Base-by-base conservation (phyloP, 2,329 filamentous ascomycete genomes). In the Microcyclospora tardicrescens region DNA sequence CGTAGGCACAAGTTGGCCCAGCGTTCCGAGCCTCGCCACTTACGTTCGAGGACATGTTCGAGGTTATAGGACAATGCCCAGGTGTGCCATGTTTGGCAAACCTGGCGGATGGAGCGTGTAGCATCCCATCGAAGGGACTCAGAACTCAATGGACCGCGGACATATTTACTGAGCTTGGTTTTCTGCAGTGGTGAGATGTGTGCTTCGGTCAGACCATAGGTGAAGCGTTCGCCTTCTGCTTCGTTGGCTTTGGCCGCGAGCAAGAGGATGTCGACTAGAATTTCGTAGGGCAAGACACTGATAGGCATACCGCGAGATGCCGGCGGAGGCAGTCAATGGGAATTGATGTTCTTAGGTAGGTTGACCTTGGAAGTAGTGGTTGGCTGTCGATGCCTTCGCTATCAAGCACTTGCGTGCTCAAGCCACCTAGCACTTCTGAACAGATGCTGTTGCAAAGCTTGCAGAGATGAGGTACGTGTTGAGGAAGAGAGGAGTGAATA, bases 91-190 rank as follows among this genome's bases (percentile, higher is more conserved):
- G 53, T 49, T 39, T 59, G 59, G 56, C 66, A 70, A 19, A 70
- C 68, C 11, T 64, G 61, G 32, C 70, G 65, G 36, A 73, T 62
- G 12, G 63, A 57, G 27, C 60, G 55, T 16, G 66, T 67, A 28
- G 67, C 60, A 44, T 69, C 66, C 70, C 70, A 73, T 43, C 64
- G 63, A 35, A 71, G 57, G 37, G 67, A 61, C 51, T 72, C 68
- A 30, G 67, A 61, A 9, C 65, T 67, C 12, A 71, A 58, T 12
- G 66, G 65, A 10, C 69, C 70, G 43, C 68, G 62, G 41, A 73
- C 61, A 51, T 71, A 71, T 45, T 63, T 64, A 46, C 68, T 61
- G 37, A 70, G 57, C 31, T 60, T 57, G 28, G 52, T 35, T 46
- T 61, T 59, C 47, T 67, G 59, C 37, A 67, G 54, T 8, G 66